A percentile compares a stretch with the other conserved stretches of the same genome.
Conservation (phyloP, 441 rosid genomes). For the Codiaeum variegatum region DNA sequence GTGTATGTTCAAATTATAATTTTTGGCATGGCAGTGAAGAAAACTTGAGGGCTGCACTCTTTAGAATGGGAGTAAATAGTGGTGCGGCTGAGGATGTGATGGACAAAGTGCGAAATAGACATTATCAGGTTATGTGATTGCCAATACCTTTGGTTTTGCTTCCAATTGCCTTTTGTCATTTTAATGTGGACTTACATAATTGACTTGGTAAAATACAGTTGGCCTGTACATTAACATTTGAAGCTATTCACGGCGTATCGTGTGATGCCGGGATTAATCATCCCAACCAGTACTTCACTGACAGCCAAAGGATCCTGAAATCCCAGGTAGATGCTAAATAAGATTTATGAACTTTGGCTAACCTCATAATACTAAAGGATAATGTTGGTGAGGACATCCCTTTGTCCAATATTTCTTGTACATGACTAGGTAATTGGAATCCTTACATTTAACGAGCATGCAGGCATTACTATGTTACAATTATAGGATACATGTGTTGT, state of each 20-base stretch:
- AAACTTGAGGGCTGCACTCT: conserved; percentile 77
- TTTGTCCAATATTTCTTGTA: background rate
- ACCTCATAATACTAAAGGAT: background rate
- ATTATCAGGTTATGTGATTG: conserved; percentile 63
- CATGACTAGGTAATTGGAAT: background rate
- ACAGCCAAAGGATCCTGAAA: conserved; percentile 59
- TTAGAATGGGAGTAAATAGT: conserved; percentile 70
- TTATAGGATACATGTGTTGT: background rate
- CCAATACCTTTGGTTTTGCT: conserved; percentile 5
- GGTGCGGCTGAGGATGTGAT: conserved; percentile 64
- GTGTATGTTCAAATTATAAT: background rate
- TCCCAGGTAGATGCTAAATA: conserved; percentile 35
- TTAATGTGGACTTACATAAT: conserved; percentile 4
- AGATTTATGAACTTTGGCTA: background rate
- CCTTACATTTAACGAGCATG: background rate
- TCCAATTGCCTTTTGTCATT: background rate
- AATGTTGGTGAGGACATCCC: background rate
- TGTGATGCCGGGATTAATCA: conserved; percentile 90
- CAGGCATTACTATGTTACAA: background rate
- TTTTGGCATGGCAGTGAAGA: conserved; percentile 53
- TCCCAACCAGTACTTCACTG: conserved; percentile 76
- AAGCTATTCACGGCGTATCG: conserved; percentile 66
- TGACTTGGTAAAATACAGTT: conserved; percentile 43
- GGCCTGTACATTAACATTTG: conserved; percentile 92
- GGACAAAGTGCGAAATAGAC: conserved; percentile 77